Base-by-base conservation (phyloP, 257 asterid genomes). In the Cynanchum wilfordii region DNA sequence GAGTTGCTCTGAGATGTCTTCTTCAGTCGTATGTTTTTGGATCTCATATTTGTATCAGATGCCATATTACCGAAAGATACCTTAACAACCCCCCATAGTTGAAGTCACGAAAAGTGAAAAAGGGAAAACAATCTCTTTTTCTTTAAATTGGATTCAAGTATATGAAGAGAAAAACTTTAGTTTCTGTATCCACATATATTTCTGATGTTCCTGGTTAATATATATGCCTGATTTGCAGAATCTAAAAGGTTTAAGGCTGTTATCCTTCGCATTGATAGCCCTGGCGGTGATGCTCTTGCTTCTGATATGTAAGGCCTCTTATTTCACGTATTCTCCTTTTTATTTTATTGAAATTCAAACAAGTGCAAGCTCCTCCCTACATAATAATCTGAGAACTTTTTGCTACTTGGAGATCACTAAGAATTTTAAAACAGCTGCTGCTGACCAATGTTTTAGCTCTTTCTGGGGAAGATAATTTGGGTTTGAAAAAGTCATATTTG, bases 221-320 rank as follows among this genome's bases (percentile, higher is more conserved):
- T 54, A 69, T 44, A 20, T 66, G 16, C 10, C 22, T 54, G 7
- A 66, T 82, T 79, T 71, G 80, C 96, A 94, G 99, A 92, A 73
- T 94, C 99, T 24, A 88, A 91, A 78, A 84, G 68, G 85, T 94
- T 85, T 75, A 94, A 91, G 82, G 99, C 99, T 70, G 97, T 85
- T 66, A 74, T 94, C 75, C 82, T 94, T 71, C 97, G 98, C 54
- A 94, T 94, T 77, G 99, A 94, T 78, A 94, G 99, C 84, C 98
- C 98, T 69, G 99, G 99, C 72, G 99, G 99, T 57, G 99, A 94
- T 83, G 99, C 98, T 63, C 99, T 94, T 80, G 99, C 99, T 70
- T 94, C 99, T 84, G 99, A 94, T 82, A 77, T 94, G 99, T 94
- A 88, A 88, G 99, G 84, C 57, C 36, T 79, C 17, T 42, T 42